Evolutionary conservation across 2,329 filamentous ascomycete genomes (phyloP), one percentile per base, ranked within the genome.

Genomic region (Botrytis fabae): DNA sequence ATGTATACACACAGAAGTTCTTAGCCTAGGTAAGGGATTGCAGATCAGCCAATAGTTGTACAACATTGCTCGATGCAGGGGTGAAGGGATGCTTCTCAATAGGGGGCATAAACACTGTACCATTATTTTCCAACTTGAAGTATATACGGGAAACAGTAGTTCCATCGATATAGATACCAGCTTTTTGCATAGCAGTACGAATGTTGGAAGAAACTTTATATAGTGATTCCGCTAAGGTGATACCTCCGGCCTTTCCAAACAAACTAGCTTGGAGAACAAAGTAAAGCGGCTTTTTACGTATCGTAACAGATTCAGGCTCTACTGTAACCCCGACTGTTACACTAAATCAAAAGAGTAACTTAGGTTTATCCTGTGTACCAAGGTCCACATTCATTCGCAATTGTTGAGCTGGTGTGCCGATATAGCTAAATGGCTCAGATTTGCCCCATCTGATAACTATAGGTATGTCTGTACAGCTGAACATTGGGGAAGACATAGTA

Each of bases 261-360:
- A 65, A 65, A 65, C 62, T 65, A 46, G 25, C 40, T 46, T 32
- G 40, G 62, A 65, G n/a, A 46, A 65, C 62, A 28, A 65, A 46
- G 62, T 65, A 65, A 14, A 65, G 62, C 40, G 44, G 14, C 40
- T 65, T 65, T 65, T 40, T 22, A 48, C 28, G n/a, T 46, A 25
- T 28, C 9, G 18, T n/a, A 10, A n/a, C 46, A 14, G 62, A 65
- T 46, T 20, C 40, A 14, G 62, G n/a, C n/a, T 7, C 48, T 5
- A 22, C 44, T 46, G 40, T 65, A 32, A 65, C 25, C 44, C 7
- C 20, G 32, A 65, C 25, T 32, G 62, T 28, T 46, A 48, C 20
- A n/a, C 62, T 65, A n/a, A 65, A 65, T 42, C 62, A 65, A 46
- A 65, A 46, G n/a, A 65, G 40, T 25, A 65, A 65, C 28, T 46